Evolutionary conservation across 1,139 yeast genomes (phyloP).

Genomic region (Debaryomyces fabryi): DNA sequence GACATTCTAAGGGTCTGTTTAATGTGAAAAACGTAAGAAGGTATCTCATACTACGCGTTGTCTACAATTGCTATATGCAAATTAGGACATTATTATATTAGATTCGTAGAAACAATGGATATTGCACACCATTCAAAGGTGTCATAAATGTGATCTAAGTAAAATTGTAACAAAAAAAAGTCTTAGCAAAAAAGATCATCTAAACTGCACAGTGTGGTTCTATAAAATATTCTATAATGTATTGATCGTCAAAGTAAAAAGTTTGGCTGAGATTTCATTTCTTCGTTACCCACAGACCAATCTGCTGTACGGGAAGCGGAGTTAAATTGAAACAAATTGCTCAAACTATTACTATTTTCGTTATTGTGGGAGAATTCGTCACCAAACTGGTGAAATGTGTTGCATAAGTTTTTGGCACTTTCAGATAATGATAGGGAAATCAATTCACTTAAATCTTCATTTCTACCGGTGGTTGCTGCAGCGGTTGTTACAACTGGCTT

Average conservation of each 20-base stretch:
- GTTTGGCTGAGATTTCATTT: conserved; percentile 5
- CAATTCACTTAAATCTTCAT: conserved; percentile 12
- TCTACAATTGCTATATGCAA: background rate
- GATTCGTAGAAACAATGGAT: background rate
- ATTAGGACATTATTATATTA: background rate
- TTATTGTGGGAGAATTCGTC: conserved; percentile 25
- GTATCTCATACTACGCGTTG: background rate
- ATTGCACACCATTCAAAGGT: background rate
- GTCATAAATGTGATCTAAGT: background rate
- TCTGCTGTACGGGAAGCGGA: conserved; percentile 7
- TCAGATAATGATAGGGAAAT: conserved; percentile 22
- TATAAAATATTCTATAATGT: conserved; percentile 1
- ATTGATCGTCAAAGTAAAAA: conserved; percentile 6
- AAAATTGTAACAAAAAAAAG: background rate
- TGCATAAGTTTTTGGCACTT: conserved; percentile 31
- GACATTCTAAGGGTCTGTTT: no score
- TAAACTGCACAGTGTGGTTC: background rate
- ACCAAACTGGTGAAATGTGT: conserved; percentile 32
- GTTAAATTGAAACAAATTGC: conserved; percentile 32
- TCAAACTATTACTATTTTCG: conserved; percentile 26
- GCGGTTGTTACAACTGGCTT: conserved; percentile 22
- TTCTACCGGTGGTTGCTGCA: conserved; percentile 13
- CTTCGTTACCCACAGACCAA: conserved; percentile 9
- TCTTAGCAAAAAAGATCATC: background rate
- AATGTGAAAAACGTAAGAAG: no score